A percentile compares a stretch with the other conserved stretches of the same genome.
Evolutionary conservation across 1,284 basidiomycete species (phyloP).

Genomic region (Trichosporon faecale): DNA sequence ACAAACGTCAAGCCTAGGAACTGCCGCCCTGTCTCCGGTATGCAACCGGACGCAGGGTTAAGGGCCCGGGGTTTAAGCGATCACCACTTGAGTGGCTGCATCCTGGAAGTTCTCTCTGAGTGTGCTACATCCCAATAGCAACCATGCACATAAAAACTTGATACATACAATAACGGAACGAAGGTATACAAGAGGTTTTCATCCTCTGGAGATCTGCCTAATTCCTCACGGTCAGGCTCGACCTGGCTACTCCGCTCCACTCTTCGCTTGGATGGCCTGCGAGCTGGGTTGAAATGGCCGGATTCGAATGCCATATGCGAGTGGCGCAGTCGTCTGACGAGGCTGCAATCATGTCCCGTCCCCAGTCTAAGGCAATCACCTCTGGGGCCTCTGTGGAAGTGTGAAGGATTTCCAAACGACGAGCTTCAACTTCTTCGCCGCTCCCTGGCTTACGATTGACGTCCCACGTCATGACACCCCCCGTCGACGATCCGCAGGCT

Average conservation of each 20-base stretch:
- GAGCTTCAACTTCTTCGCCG: neutral
- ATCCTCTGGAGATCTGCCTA: neutral
- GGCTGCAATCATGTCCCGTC: conserved; percentile 48
- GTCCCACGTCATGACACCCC: conserved; percentile 48
- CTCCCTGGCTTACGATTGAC: neutral
- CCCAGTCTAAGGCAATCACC: conserved; percentile 49
- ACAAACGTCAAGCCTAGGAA: neutral
- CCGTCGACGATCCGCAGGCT: conserved; percentile 41
- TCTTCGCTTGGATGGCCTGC: neutral
- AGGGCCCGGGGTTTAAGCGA: neutral
- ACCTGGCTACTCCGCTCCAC: conserved; percentile 10
- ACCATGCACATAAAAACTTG: neutral
- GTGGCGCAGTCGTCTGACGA: conserved; percentile 46
- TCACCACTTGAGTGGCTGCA: neutral
- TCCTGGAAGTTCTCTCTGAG: neutral
- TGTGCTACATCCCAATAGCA: too few relatives aligned
- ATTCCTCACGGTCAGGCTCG: neutral
- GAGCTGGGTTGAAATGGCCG: conserved; percentile 21
- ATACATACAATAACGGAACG: neutral
- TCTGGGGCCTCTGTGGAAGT: conserved; percentile 25
- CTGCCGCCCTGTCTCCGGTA: neutral
- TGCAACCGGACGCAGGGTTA: neutral
- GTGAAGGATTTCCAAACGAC: neutral
- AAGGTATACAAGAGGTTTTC: neutral
- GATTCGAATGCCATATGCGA: conserved; percentile 45